A percentile compares a stretch with the other conserved stretches of the same genome.
phyloP scores from a whole-genome alignment of 768 basidiomycete genomes.

The Kwoniella newhampshirensis region DNA sequence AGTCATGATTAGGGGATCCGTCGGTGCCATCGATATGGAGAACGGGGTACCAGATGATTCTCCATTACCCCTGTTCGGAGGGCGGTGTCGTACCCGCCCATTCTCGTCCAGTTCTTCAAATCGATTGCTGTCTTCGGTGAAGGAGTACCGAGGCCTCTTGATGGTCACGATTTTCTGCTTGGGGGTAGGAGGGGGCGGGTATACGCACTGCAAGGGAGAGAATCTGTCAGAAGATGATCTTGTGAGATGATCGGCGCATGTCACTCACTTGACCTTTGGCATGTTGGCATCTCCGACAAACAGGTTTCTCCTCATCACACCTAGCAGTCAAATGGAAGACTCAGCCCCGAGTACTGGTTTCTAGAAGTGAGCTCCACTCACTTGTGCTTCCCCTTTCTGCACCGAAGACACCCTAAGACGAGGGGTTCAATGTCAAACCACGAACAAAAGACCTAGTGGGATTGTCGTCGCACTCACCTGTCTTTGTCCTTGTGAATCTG shows the following conservation, averaged over 20 bases:
- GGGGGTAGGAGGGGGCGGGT: constrained; percentile 1
- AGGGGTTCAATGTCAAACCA: no score
- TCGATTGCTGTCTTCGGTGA: not conserved
- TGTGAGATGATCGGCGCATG: not conserved
- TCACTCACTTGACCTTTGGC: not conserved
- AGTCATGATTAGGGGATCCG: constrained; percentile 1
- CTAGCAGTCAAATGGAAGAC: not conserved
- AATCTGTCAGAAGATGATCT: no score
- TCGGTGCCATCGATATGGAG: constrained; percentile 6
- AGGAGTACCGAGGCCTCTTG: not conserved
- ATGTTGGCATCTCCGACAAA: constrained; percentile 2
- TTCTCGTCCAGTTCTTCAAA: not conserved
- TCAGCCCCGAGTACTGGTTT: not conserved
- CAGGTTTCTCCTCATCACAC: constrained; percentile 13
- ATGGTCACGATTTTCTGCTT: not conserved
- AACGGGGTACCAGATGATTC: not conserved
- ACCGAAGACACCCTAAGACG: not conserved
- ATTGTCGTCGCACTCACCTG: no score
- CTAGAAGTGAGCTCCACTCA: not conserved
- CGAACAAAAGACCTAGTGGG: no score
- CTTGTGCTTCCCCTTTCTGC: constrained; percentile 13
- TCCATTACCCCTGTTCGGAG: not conserved
- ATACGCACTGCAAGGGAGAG: constrained; percentile 11
- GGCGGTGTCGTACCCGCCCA: constrained; percentile 1
- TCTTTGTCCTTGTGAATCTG: no score